Percentiles rank a stretch among this genome's conserved stretches.
phyloP scores from a whole-genome alignment of 148 eudicot genomes.

The Rhododendron simsii region DNA sequence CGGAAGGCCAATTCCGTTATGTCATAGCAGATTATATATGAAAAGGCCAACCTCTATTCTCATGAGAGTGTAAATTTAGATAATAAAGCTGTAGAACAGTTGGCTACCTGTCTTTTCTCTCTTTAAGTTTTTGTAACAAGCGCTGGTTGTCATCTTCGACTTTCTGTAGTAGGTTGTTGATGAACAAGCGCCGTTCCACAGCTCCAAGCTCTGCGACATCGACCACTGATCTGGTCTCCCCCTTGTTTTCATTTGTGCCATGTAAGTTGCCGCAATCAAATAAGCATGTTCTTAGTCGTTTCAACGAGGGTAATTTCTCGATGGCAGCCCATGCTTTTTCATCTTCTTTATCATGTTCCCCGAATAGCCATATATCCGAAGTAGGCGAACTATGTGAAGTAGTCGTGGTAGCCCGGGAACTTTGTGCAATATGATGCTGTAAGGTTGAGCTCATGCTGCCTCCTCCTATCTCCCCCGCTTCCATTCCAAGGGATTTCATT shows the following conservation, averaged over 20 bases:
- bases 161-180: constrained; percentile 17
- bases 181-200: constrained; percentile 12
- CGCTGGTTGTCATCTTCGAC: constrained; percentile 14
- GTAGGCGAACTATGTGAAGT: not conserved
- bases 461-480: constrained; percentile 2
- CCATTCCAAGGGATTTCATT: not conserved
- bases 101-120: constrained; percentile 15
- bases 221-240: constrained; percentile 1
- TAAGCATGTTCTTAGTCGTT: constrained; percentile 17
- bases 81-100: not conserved
- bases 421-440: not conserved
- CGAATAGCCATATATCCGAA: not conserved
- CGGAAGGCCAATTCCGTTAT: not conserved
- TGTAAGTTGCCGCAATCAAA: constrained; percentile 1
- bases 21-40: not conserved
- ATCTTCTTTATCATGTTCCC: not conserved
- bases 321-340: constrained; percentile 23
- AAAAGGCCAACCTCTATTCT: not conserved
- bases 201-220: constrained; percentile 23
- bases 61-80: not conserved
- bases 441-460: constrained; percentile 3
- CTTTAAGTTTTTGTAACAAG: constrained; percentile 11
- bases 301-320: constrained; percentile 19
- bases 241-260: not conserved
- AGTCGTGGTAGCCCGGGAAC: not conserved